Evolutionary conservation across 2,329 filamentous ascomycete species (phyloP), one percentile per base, ranked within the genome.

Genomic region (Stemphylium beticola): DNA sequence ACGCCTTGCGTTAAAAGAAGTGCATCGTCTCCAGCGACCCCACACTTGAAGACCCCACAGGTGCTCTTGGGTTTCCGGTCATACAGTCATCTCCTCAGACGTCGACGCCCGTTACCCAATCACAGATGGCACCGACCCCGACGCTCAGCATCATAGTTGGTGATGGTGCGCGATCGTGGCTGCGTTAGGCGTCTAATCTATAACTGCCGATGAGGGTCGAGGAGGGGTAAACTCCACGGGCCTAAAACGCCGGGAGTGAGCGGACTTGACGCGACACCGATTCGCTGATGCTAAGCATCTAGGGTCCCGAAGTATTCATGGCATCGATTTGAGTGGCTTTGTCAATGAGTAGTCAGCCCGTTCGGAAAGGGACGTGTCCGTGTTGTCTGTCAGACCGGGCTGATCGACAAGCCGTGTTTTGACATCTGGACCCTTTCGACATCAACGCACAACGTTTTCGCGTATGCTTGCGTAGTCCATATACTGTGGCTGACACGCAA

Each of bases 151-250:
- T 17, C 32, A 40, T 34, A n/a, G 34, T 40, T 17, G 34, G 38
- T 17, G 24, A 17, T 41, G 15, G 41, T 43, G 20, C 34, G 24
- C 33, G 14, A 10, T 36, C 17, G 11, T 15, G 38, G 44, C 29
- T 45, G 37, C 22, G 18, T 26, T 36, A 38, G 8, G 37, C 18
- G 39, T 31, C 48, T 38, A 44, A 39, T 42, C 39, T 53, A 45
- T 57, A 71, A 68, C 65, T 69, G 67, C 66, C 67, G 67, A 70
- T 44, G 53, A 44, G 31, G 40, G 46, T 50, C 36, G 55, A 42
- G 47, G 63, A 65, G 66, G 66, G 62, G 64, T 64, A 64, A 29
- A 52, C 56, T 59, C 45, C 49, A 61, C 51, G 49, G 41, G 17
- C 46, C 18, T 46, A 31, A 32, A 41, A 37, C 49, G 22, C 26